A percentile compares a stretch with the other conserved stretches of the same genome.
These are phyloP conservation scores for Penicillium sp. DNA, from an alignment of 2,329 filamentous ascomycete species.

Conservation along the genomic window DNA sequence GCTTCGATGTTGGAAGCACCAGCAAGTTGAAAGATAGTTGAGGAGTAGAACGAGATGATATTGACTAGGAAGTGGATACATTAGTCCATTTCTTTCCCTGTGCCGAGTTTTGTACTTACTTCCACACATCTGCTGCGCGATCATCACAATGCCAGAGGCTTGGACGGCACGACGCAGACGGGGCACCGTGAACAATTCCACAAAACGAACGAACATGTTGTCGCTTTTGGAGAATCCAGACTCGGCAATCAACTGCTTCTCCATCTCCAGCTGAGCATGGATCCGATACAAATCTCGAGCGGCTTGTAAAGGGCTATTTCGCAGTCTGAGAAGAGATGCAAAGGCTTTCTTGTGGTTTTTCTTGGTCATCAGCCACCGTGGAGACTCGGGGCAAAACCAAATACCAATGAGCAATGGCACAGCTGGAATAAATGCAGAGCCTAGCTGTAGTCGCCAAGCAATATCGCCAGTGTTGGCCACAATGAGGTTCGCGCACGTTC, in stretches of 20 bases:
- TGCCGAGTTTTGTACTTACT: slow-evolving; percentile 14
- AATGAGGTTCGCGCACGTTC: slow-evolving; percentile 43
- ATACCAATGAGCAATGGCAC: slow-evolving; percentile 46
- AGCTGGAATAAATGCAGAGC: slow-evolving; percentile 49
- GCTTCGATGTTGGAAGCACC: slow-evolving; percentile 17
- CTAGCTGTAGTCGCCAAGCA: slow-evolving; percentile 48
- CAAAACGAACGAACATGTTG: slow-evolving; percentile 19
- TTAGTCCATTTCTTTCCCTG: background rate
- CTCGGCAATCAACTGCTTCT: slow-evolving; percentile 18
- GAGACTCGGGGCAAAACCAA: slow-evolving; percentile 43
- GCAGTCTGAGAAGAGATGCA: slow-evolving; percentile 34
- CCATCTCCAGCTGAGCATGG: slow-evolving; percentile 29
- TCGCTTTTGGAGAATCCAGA: slow-evolving; percentile 11
- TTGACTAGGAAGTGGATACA: slow-evolving; percentile 22
- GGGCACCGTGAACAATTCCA: slow-evolving; percentile 19
- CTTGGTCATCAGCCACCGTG: slow-evolving; percentile 41
- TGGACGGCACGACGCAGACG: slow-evolving; percentile 26
- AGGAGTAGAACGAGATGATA: slow-evolving; percentile 32
- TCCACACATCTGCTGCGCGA: slow-evolving; percentile 32
- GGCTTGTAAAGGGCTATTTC: slow-evolving; percentile 34
- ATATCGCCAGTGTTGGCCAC: slow-evolving; percentile 39
- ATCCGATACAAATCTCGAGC: slow-evolving; percentile 35
- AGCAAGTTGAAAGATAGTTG: slow-evolving; percentile 19
- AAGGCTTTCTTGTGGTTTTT: slow-evolving; percentile 29
- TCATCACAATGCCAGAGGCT: slow-evolving; percentile 29